Percentiles rank a stretch among this genome's conserved stretches.
Conservation (phyloP, 1,284 basidiomycete genomes). For the Schizophyllum commune region DNA sequence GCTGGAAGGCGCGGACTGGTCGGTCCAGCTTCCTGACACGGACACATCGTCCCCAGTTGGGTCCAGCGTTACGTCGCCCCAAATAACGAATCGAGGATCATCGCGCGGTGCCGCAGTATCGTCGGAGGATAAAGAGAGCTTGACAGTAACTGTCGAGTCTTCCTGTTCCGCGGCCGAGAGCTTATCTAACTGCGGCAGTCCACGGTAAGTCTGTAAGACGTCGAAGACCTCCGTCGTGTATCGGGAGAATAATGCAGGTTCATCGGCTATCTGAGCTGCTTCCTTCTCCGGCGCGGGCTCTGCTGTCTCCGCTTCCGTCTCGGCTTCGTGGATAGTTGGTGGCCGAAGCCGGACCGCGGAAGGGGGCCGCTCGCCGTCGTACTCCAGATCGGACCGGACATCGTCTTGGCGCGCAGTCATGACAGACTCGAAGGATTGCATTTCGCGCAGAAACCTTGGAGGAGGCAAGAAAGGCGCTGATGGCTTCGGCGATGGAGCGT, state of each 20-base stretch:
- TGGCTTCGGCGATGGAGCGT: slow-evolving; percentile 42
- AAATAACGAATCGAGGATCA: slow-evolving; percentile 83
- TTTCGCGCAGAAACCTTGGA: slow-evolving; percentile 55
- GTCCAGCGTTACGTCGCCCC: slow-evolving; percentile 51
- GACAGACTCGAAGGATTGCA: slow-evolving; percentile 77
- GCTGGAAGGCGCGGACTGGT: slow-evolving; percentile 16
- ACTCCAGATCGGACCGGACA: slow-evolving; percentile 15
- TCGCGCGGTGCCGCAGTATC: slow-evolving; percentile 65
- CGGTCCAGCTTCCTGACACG: slow-evolving; percentile 36
- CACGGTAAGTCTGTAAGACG: slow-evolving; percentile 73
- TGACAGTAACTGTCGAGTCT: slow-evolving; percentile 51
- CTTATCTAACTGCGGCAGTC: slow-evolving; percentile 61
- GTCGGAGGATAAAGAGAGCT: slow-evolving; percentile 54
- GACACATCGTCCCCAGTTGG: slow-evolving; percentile 35
- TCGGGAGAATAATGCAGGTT: slow-evolving; percentile 47
- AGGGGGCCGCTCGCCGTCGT: slow-evolving; percentile 25
- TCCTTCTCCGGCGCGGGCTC: slow-evolving; percentile 2
- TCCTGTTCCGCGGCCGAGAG: slow-evolving; percentile 35
- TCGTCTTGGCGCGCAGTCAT: slow-evolving; percentile 56
- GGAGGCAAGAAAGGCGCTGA: slow-evolving; percentile 27
- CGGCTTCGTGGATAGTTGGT: slow-evolving; percentile 5
- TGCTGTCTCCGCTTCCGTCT: slow-evolving; percentile 3
- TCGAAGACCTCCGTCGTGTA: slow-evolving; percentile 73
- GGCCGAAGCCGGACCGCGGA: slow-evolving; percentile 32
- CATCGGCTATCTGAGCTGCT: slow-evolving; percentile 20